Conservation (phyloP, 2,329 filamentous ascomycete genomes). For the Lecanosticta acicola region DNA sequence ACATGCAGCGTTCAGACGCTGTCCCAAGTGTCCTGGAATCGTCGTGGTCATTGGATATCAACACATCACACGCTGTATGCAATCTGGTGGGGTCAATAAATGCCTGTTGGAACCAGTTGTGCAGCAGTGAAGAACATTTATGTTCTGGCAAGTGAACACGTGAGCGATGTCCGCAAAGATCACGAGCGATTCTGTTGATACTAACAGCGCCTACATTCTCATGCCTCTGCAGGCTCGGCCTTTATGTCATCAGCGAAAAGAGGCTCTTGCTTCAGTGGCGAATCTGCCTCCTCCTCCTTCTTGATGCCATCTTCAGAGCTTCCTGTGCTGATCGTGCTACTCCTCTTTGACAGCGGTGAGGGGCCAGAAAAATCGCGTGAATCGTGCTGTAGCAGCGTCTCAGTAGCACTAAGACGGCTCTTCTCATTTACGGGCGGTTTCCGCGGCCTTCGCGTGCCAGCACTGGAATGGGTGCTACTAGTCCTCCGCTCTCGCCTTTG, state of each 20-base stretch:
- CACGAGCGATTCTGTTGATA: neutral
- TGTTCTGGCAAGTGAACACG: neutral
- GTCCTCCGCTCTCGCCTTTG: slow-evolving; percentile 21
- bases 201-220: neutral
- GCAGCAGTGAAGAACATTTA: neutral
- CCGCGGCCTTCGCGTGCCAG: slow-evolving; percentile 18
- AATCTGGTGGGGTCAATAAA: too few relatives aligned
- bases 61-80: too few relatives aligned
- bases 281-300: slow-evolving; percentile 8
- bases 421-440: slow-evolving; percentile 16
- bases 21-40: too few relatives aligned
- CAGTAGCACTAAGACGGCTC: slow-evolving; percentile 26
- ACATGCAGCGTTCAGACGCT: too few relatives aligned
- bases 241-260: slow-evolving; percentile 22
- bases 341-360: slow-evolving; percentile 14
- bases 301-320: slow-evolving; percentile 17
- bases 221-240: slow-evolving; percentile 14
- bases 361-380: slow-evolving; percentile 7
- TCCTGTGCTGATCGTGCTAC: slow-evolving; percentile 18
- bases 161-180: too few relatives aligned
- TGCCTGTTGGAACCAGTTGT: neutral
- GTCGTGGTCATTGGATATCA: too few relatives aligned
- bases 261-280: slow-evolving; percentile 13
- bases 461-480: slow-evolving; percentile 20
- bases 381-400: slow-evolving; percentile 25